Conservation (phyloP, 768 basidiomycete genomes). For the Leccinum variicolor region DNA sequence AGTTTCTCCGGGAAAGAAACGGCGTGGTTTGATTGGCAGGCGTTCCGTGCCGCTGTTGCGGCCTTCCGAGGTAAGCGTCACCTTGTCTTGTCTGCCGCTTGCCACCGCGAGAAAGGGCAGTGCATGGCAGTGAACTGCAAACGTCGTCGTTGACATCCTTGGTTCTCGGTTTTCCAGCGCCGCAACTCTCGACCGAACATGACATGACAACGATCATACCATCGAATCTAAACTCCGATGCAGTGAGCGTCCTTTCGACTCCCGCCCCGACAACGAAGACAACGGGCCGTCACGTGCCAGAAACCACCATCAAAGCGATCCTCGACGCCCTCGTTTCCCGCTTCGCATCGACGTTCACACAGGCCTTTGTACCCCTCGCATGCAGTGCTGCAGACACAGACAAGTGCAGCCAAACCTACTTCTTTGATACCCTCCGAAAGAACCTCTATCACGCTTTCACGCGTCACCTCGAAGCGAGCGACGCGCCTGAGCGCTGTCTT, state of each 20-base stretch:
- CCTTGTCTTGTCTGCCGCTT: not conserved
- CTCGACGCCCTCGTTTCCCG: constrained; percentile 3
- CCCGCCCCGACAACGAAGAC: not conserved
- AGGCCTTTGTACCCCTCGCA: not conserved
- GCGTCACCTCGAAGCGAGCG: not conserved
- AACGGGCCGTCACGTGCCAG: not conserved
- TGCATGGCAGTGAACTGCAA: not conserved
- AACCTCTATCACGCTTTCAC: constrained; percentile 3
- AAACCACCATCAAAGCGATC: not conserved
- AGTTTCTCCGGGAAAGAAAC: not conserved
- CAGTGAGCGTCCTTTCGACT: too few relatives aligned
- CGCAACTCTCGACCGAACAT: not conserved
- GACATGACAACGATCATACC: not conserved
- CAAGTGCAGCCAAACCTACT: not conserved
- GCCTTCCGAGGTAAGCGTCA: not conserved
- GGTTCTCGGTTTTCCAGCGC: not conserved
- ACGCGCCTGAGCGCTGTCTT: not conserved
- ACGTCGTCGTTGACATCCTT: not conserved
- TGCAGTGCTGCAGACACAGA: not conserved
- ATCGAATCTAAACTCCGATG: not conserved
- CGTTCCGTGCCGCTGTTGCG: not conserved
- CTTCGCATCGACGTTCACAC: not conserved
- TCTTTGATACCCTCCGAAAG: constrained; percentile 4
- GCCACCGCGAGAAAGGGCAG: not conserved
- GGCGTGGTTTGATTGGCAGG: constrained; percentile 1